These are phyloP conservation scores for Candida ulmi DNA, from an alignment of 805 yeast species.

Conservation along the genomic window DNA sequence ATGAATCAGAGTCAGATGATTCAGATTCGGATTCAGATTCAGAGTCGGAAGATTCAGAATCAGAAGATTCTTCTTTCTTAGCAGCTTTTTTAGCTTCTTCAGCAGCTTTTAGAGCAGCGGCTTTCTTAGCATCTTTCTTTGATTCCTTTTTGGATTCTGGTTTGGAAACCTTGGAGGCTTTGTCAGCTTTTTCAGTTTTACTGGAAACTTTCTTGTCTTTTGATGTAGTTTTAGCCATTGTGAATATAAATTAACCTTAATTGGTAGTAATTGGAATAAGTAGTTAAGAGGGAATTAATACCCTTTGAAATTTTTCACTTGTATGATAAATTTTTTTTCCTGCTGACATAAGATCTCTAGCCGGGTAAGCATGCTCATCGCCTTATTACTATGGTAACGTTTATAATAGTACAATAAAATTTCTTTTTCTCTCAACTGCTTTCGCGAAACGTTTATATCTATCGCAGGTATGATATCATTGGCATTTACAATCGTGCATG, in stretches of 20 bases:
- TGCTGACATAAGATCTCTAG: background rate
- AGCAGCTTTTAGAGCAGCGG: constrained; percentile 4
- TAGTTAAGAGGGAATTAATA: background rate
- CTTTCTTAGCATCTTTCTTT: constrained; percentile 11
- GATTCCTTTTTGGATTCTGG: too few relatives aligned
- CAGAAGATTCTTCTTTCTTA: constrained; percentile 18
- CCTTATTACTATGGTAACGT: constrained; percentile 13
- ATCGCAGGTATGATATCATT: too few relatives aligned
- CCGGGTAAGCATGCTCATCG: background rate
- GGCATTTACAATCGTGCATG: too few relatives aligned
- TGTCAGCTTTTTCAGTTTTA: background rate
- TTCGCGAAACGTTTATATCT: too few relatives aligned
- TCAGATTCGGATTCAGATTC: constrained; percentile 22
- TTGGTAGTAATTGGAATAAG: background rate
- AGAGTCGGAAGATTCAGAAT: constrained; percentile 7
- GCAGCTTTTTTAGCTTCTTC: constrained; percentile 18
- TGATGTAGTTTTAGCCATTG: constrained; percentile 20
- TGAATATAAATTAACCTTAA: background rate
- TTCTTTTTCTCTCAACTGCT: constrained; percentile 4
- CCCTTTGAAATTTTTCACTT: constrained; percentile 7
- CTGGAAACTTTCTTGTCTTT: constrained; percentile 16
- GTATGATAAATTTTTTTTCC: constrained; percentile 8
- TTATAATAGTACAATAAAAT: background rate
- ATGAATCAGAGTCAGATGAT: constrained; percentile 6
- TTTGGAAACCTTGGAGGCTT: too few relatives aligned